These are phyloP conservation scores for Suillus decipiens DNA, from an alignment of 768 basidiomycete genomes.

Conservation along the genomic window DNA sequence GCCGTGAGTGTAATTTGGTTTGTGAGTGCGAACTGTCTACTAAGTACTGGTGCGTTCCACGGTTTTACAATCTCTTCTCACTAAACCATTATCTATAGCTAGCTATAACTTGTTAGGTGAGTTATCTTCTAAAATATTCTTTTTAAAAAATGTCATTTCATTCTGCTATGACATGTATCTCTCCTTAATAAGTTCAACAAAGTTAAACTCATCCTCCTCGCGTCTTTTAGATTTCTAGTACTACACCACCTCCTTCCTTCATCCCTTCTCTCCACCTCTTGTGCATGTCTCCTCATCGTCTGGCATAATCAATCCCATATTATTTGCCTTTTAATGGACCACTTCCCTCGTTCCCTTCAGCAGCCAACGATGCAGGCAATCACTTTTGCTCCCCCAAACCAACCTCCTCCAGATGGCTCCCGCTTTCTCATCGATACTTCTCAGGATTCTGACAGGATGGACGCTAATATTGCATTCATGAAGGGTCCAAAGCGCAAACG, in stretches of 20 bases:
- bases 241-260: slow-evolving; percentile 1
- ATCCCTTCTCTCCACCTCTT: neutral
- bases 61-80: neutral
- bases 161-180: slow-evolving; percentile 14
- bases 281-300: slow-evolving; percentile 7
- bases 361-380: slow-evolving; percentile 22
- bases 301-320: neutral
- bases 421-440: slow-evolving; percentile 23
- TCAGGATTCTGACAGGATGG: slow-evolving; percentile 30
- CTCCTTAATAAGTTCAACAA: slow-evolving; percentile 25
- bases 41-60: slow-evolving; percentile 2
- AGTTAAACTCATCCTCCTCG: slow-evolving; percentile 22
- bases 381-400: slow-evolving; percentile 25
- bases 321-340: slow-evolving; percentile 34
- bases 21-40: neutral
- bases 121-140: slow-evolving; percentile 15
- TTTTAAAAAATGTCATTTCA: slow-evolving; percentile 27
- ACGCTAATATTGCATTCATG: slow-evolving; percentile 43
- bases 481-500: slow-evolving; percentile 57
- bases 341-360: slow-evolving; percentile 27
- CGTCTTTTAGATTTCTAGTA: slow-evolving; percentile 18
- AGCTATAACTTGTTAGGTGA: neutral
- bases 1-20: slow-evolving; percentile 1
- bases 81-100: neutral
- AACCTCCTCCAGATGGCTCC: slow-evolving; percentile 22